A percentile compares a stretch with the other conserved stretches of the same genome.
phyloP scores from a whole-genome alignment of 352 stramenopile species.

The Phytophthora tentaculata region DNA sequence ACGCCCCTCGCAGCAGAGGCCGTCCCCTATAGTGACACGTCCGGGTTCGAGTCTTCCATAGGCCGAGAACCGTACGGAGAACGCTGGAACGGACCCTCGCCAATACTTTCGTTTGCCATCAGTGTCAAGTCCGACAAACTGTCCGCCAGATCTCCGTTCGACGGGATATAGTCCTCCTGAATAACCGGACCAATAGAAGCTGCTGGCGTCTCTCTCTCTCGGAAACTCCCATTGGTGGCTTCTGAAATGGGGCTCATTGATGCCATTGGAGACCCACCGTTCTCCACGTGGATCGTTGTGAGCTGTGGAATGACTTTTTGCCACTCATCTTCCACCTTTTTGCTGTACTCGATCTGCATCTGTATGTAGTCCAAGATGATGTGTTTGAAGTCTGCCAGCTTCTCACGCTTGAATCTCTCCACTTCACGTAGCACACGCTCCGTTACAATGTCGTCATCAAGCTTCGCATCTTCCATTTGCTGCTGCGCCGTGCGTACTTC shows the following conservation, averaged over 20 bases:
- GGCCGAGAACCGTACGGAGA: conserved; percentile 40
- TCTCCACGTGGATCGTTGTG: conserved; percentile 74
- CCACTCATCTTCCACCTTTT: conserved; percentile 90
- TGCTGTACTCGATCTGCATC: conserved; percentile 97
- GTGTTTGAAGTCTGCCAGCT: conserved; percentile 94
- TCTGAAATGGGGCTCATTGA: conserved; percentile 52
- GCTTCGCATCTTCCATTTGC: conserved; percentile 86
- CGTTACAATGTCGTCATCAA: conserved; percentile 95
- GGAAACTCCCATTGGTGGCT: conserved; percentile 20
- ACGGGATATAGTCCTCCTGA: conserved; percentile 81
- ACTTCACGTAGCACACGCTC: conserved; percentile 96
- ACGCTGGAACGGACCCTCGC: conserved; percentile 33
- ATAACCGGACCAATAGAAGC: conserved; percentile 48
- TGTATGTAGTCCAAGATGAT: conserved; percentile 98
- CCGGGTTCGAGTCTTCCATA: conserved; percentile 39
- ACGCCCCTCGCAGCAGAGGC: background rate
- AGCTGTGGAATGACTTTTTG: conserved; percentile 79
- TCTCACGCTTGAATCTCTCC: conserved; percentile 97
- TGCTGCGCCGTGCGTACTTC: conserved; percentile 86
- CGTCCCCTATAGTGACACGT: conserved; percentile 41
- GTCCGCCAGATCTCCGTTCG: conserved; percentile 52
- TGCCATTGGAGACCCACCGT: conserved; percentile 31
- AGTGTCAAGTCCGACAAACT: conserved; percentile 67
- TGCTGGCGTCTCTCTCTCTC: conserved; percentile 18
- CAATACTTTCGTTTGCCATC: conserved; percentile 40